Evolutionary conservation across 1,284 basidiomycete species (phyloP).

Genomic region (Irpex sp.): DNA sequence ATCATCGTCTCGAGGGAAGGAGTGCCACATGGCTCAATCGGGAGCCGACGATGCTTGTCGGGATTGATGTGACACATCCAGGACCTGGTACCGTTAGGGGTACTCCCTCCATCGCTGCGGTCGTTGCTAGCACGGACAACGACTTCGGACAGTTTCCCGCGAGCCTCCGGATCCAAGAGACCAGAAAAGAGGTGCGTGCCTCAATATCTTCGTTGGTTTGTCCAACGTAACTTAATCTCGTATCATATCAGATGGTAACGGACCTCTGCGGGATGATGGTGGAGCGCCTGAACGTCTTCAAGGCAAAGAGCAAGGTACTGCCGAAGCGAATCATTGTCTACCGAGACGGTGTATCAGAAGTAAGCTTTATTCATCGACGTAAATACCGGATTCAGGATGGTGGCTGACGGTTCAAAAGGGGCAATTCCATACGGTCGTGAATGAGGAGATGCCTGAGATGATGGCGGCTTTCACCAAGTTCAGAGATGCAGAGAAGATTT

Average conservation of each 20-base stretch:
- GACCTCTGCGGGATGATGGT: constrained; percentile 67
- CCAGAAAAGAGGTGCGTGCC: constrained; percentile 65
- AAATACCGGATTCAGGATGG: no score
- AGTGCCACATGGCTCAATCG: constrained; percentile 54
- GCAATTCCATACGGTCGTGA: constrained; percentile 66
- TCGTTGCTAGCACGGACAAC: constrained; percentile 67
- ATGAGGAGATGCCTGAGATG: constrained; percentile 65
- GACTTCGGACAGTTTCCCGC: constrained; percentile 69
- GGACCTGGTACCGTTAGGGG: constrained; percentile 61
- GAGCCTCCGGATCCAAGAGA: constrained; percentile 68
- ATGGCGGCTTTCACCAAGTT: constrained; percentile 55
- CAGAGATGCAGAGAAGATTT: constrained; percentile 39
- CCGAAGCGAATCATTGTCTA: constrained; percentile 70
- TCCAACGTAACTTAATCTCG: background rate
- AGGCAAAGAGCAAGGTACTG: constrained; percentile 40
- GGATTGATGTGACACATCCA: constrained; percentile 83
- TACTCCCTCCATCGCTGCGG: constrained; percentile 76
- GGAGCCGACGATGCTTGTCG: constrained; percentile 71
- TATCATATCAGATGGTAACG: constrained; percentile 58
- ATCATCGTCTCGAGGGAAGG: constrained; percentile 54
- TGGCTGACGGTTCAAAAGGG: constrained; percentile 40
- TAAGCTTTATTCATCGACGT: constrained; percentile 17
- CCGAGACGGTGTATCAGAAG: constrained; percentile 77
- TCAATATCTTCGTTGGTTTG: background rate
- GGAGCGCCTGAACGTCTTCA: constrained; percentile 57